phyloP scores from a whole-genome alignment of 805 yeast genomes.

The Candida incommunis region DNA sequence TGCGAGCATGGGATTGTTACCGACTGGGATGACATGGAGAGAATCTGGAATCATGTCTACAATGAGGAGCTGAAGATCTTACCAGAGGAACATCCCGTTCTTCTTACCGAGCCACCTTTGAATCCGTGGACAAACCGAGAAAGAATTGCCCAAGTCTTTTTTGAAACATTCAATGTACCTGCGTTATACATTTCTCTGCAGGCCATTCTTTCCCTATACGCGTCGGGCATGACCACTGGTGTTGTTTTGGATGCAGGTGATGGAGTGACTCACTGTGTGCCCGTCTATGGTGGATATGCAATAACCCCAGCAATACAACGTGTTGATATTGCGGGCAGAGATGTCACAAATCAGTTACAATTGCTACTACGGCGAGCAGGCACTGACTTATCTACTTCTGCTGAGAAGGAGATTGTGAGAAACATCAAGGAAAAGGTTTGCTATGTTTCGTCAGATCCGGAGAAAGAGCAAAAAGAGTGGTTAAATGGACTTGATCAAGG shows the following conservation, averaged over 20 bases:
- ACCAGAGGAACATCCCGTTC: constrained; percentile 73
- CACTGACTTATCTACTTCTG: constrained; percentile 44
- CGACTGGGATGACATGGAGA: constrained; percentile 81
- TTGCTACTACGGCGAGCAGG: constrained; percentile 61
- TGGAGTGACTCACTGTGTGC: constrained; percentile 79
- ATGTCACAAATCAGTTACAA: constrained; percentile 64
- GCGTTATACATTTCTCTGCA: constrained; percentile 62
- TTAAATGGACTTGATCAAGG: constrained; percentile 7
- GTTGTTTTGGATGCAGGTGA: constrained; percentile 86
- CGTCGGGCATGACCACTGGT: constrained; percentile 85
- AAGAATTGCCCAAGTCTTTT: constrained; percentile 45
- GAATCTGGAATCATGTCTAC: constrained; percentile 60
- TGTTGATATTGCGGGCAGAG: constrained; percentile 75
- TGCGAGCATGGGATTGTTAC: constrained; percentile 63
- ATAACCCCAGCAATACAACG: constrained; percentile 59
- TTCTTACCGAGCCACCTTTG: constrained; percentile 81
- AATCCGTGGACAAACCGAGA: constrained; percentile 54
- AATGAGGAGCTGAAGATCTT: constrained; percentile 39
- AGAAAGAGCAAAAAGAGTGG: constrained; percentile 34
- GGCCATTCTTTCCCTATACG: constrained; percentile 72
- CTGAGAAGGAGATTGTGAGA: constrained; percentile 74
- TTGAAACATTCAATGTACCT: constrained; percentile 62
- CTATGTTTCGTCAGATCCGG: constrained; percentile 42
- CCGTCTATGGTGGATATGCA: constrained; percentile 81
- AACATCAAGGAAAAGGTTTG: constrained; percentile 65